Evolutionary conservation across 2,329 filamentous ascomycete species (phyloP), one percentile per base, ranked within the genome.

Genomic region (Fusarium sp.): DNA sequence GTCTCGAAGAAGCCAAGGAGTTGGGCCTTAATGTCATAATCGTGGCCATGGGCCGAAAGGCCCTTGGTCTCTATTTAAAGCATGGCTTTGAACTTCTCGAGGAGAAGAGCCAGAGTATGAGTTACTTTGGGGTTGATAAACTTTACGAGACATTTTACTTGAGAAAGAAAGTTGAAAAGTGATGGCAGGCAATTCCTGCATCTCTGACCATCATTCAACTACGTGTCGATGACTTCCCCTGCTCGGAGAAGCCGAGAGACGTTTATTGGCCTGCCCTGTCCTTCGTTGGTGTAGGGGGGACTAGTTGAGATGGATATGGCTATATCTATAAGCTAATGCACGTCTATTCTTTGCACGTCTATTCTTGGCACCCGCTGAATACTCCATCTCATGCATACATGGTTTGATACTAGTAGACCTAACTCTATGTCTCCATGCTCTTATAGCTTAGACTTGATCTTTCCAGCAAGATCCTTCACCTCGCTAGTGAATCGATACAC

Each of bases 401-500:
- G 51, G 22, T 4, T 26, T 39, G 20, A 10, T 20, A 32, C 57
- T 28, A 39, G n/a, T 24, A 36, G 22, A 39, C 24, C 24, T 5
- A 13, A 15, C 26, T 30, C 18, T 13, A n/a, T 39, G 10, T 30
- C 34, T 30, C 17, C 34, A 26, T 3, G 4, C 3, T 24, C 4
- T 13, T 62, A 73, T 9, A 75, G 17, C 22, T 71, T 71, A 6
- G 66, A 61, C 39, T 45, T 62, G 22, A 64, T 38, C 13, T 55
- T 57, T 15, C 48, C 62, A 15, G 26, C 15, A 17, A 57, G 15
- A 1, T 57, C 56, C 36, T 68, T 61, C 12, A 47, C 18, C 26
- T 75, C 76, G 24, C 68, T 57, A 8, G 56, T 77, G 56, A 77
- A 78, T 8, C 68, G 65, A 58, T 77, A 78, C 18, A 77, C 14